Base-by-base conservation (phyloP, 768 basidiomycete genomes). In the Mycena amicta region DNA sequence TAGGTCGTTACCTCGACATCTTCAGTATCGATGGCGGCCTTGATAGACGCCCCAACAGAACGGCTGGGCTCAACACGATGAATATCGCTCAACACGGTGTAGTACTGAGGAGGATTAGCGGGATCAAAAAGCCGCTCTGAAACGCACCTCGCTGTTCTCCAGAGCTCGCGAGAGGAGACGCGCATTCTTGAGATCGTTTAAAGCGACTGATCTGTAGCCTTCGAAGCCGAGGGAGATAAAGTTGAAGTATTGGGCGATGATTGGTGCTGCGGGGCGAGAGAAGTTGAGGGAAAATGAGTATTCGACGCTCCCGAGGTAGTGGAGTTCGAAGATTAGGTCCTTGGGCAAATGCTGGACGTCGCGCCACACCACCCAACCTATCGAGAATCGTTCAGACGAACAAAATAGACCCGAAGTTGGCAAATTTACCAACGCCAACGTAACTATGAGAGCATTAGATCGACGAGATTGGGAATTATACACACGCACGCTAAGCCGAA, bases 241-340 rank as follows among this genome's bases (percentile, higher is more conserved):
- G 64, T 84, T 86, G 77, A 86, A 88, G 65, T 85, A 84, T 63
- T 86, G 85, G 2, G 78, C 81, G 37, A 87, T 78, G 63, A 87
- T 82, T 2, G 85, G 86, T 3, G 84, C 84, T 4, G 85, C 85
- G 0, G 86, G 80, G 6, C 83, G 80, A 33, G 83, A 84, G 66
- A 86, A 85, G 64, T 85, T 85, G 62, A 87, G 75, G 4, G 84
- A 85, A 71, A 86, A 89, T 2, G 89, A 89, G 70, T 94, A 95
- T 70, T 96, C 83, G 18, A 82, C 79, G 18, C 82, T 80, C 29
- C 80, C 81, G 47, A 80, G 72, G 63, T 83, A 80, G 62, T 80
- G 85, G 16, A 88, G 77, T 72, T 89, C 87, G 62, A 91, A 90
- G 47, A 91, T 84, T 56, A 91, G 78, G 30, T 89, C 81, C 64